These are phyloP conservation scores for Rhynchospora tenuis DNA, from an alignment of 176 grass and related monocot species.

Conservation along the genomic window DNA sequence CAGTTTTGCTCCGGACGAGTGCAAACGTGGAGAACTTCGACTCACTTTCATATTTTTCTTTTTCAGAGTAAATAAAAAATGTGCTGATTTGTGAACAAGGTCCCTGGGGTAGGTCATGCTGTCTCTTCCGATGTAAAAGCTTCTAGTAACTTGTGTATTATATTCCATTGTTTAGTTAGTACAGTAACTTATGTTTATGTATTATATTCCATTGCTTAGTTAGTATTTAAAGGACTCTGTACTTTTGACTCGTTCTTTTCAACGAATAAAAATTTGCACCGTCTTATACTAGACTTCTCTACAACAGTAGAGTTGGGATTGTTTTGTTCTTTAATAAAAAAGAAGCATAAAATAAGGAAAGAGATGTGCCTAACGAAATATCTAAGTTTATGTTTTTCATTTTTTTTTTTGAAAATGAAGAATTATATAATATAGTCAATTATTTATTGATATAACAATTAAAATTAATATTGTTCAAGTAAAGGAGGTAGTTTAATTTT, in stretches of 20 bases:
- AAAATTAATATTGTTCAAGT: too few relatives aligned
- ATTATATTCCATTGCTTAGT: not conserved
- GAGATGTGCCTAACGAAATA: not conserved
- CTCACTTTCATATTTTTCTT: not conserved
- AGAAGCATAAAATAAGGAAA: not conserved
- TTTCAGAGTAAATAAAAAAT: not conserved
- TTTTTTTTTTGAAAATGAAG: too few relatives aligned
- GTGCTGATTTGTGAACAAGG: not conserved
- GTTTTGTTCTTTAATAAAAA: not conserved
- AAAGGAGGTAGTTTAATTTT: too few relatives aligned
- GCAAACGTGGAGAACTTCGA: not conserved
- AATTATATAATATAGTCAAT: too few relatives aligned
- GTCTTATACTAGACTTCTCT: not conserved
- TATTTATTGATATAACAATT: too few relatives aligned
- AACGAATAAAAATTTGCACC: not conserved
- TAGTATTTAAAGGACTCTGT: not conserved
- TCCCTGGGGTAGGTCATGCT: not conserved
- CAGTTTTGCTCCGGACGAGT: not conserved
- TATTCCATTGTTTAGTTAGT: not conserved
- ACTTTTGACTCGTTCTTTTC: not conserved
- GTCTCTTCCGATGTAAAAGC: not conserved
- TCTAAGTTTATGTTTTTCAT: not conserved
- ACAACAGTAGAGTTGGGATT: not conserved
- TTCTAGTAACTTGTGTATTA: conserved; percentile 4
- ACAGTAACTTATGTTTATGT: not conserved